Percentiles rank a stretch among this genome's conserved stretches.
Evolutionary conservation across 2,329 filamentous ascomycete genomes (phyloP).

Genomic region (Geosmithia flava): DNA sequence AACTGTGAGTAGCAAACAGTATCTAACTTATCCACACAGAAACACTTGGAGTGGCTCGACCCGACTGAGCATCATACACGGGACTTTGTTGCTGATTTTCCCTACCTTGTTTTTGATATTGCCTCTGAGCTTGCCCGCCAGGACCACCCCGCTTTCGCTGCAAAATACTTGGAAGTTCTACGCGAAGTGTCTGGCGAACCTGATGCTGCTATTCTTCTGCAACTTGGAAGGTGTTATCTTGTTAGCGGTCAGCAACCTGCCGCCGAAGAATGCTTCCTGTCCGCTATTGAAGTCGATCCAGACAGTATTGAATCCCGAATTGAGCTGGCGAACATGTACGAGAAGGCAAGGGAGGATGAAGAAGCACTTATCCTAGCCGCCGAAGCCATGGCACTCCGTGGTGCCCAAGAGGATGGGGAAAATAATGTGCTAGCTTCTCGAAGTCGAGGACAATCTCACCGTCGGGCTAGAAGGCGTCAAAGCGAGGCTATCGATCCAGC

Average conservation of each 20-base stretch:
- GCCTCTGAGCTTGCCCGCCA: slow-evolving; percentile 28
- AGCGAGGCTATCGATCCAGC: not conserved
- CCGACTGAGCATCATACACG: slow-evolving; percentile 38
- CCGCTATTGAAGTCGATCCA: slow-evolving; percentile 59
- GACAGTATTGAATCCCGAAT: slow-evolving; percentile 65
- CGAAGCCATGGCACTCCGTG: slow-evolving; percentile 57
- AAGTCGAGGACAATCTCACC: not conserved
- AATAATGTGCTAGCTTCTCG: slow-evolving; percentile 1
- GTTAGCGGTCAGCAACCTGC: slow-evolving; percentile 48
- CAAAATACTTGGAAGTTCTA: slow-evolving; percentile 45
- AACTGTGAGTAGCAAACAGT: not conserved
- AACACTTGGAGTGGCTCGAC: slow-evolving; percentile 59
- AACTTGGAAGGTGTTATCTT: slow-evolving; percentile 57
- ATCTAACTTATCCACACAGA: slow-evolving; percentile 21
- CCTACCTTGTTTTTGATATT: slow-evolving; percentile 66
- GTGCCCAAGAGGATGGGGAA: slow-evolving; percentile 21
- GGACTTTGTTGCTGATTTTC: slow-evolving; percentile 49
- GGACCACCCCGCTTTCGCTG: slow-evolving; percentile 23
- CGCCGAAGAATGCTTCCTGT: slow-evolving; percentile 67
- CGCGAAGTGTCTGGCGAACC: slow-evolving; percentile 31
- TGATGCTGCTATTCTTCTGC: slow-evolving; percentile 39
- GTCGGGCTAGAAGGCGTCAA: not conserved
- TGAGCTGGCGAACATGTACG: slow-evolving; percentile 75
- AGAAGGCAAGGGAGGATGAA: slow-evolving; percentile 58
- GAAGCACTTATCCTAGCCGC: slow-evolving; percentile 67